Evolutionary conservation across 305 asterid species (phyloP).

Genomic region (Ilex paraguariensis): DNA sequence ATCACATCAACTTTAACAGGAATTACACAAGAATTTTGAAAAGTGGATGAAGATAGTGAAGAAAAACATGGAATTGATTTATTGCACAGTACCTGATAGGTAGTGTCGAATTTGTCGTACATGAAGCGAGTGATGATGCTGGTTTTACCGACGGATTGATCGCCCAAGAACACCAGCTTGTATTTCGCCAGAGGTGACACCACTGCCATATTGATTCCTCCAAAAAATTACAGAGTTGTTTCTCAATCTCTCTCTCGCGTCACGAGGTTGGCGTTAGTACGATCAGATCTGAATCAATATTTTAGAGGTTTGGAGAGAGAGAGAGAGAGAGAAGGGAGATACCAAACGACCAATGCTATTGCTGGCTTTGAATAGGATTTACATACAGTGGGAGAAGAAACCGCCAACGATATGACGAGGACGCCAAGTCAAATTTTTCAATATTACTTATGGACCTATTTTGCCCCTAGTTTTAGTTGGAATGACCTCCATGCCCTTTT

Average conservation of each 20-base stretch:
- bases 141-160: constrained; percentile 92
- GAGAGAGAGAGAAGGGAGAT: constrained; percentile 10
- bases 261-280: constrained; percentile 3
- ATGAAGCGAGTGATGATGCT: constrained; percentile 92
- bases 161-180: constrained; percentile 78
- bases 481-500: no score
- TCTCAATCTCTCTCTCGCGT: not conserved
- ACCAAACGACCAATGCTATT: constrained; percentile 1
- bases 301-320: constrained; percentile 8
- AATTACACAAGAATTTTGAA: constrained; percentile 1
- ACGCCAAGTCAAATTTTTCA: no score
- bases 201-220: constrained; percentile 51
- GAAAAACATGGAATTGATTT: not conserved
- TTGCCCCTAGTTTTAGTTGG: no score
- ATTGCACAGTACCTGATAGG: constrained; percentile 53
- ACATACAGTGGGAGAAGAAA: constrained; percentile 12
- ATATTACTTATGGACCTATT: no score
- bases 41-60: not conserved
- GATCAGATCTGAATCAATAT: constrained; percentile 34
- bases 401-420: constrained; percentile 14
- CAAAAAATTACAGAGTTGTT: constrained; percentile 4
- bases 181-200: constrained; percentile 85
- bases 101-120: constrained; percentile 90
- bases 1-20: no score
- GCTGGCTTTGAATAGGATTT: constrained; percentile 16